Conservation (phyloP, 2,329 filamentous ascomycete genomes). For the Phaeophleospora eucalypticola region DNA sequence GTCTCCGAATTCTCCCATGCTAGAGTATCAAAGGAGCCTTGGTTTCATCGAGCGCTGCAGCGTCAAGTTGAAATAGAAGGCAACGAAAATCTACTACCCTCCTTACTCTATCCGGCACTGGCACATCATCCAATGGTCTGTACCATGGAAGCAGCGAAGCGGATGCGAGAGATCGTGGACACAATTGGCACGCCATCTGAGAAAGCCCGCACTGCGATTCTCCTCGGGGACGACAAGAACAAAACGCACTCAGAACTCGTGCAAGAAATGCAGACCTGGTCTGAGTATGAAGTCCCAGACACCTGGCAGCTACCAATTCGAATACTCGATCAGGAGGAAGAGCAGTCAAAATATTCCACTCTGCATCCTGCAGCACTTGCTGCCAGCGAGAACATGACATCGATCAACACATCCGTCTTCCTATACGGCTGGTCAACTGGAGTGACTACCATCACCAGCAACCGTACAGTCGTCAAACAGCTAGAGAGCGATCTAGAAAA, state of each 20-base stretch:
- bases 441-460: constrained; percentile 66
- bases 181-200: constrained; percentile 61
- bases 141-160: constrained; percentile 60
- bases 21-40: constrained; percentile 44
- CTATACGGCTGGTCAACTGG: constrained; percentile 64
- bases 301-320: constrained; percentile 59
- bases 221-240: constrained; percentile 49
- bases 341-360: constrained; percentile 30
- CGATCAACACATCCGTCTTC: constrained; percentile 68
- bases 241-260: constrained; percentile 31
- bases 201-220: constrained; percentile 54
- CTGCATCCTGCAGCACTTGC: constrained; percentile 45
- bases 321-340: constrained; percentile 47
- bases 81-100: constrained; percentile 56
- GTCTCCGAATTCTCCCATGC: constrained; percentile 69
- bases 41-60: constrained; percentile 57
- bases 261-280: constrained; percentile 40
- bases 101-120: constrained; percentile 61
- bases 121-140: constrained; percentile 56
- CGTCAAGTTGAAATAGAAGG: constrained; percentile 63
- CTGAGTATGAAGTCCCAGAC: constrained; percentile 51
- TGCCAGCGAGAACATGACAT: constrained; percentile 49
- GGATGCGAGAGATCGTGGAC: constrained; percentile 64
- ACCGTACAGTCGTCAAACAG: constrained; percentile 62
- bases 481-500: constrained; percentile 58